Base-by-base conservation (phyloP, 768 basidiomycete genomes). In the Kwoniella newhampshirensis region DNA sequence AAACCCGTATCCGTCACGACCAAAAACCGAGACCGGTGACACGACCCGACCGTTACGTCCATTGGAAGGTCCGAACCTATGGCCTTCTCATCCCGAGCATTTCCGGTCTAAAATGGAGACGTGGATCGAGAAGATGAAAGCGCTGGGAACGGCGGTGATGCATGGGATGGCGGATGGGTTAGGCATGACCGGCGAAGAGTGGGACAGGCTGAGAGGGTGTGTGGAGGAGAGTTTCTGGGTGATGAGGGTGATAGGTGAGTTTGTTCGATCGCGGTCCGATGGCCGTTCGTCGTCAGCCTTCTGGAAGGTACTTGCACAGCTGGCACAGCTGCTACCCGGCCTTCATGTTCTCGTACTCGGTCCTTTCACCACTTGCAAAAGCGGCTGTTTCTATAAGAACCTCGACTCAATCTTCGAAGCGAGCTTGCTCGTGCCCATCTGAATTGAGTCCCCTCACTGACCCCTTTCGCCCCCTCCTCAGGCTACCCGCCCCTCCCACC, bases 141-240 rank as follows among this genome's bases (percentile, higher is more conserved):
- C 64, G 2, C 78, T 94, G 2, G 92, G 92, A 2, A 66, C 88
- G 71, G 81, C 87, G 9, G 81, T 93, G 15, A 92, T 93, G 88
- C 83, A 87, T 77, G 92, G 88, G 21, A 92, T 93, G 88, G 85
- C 88, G 0, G 78, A 80, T 57, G 91, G 91, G 6, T 78, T 94
- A 5, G 87, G 87, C 9, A 82, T 91, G 84, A 81, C 81, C 4
- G 53, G 73, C 0, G 81, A 83, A 1, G 91, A 92, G 68, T 88
- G 87, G 86, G 58, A 78, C 12, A 81, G 82, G 0, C 79, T 94
- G 44, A 81, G 82, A n/a, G 70, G 73, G 23, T 82, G 86, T 71
- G 86, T 93, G 0, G 83, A 89, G 57, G 85, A 93, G 62, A 86
- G 85, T 63, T 96, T 94, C 69, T 94, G 92, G 92, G 83, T 85